phyloP scores from a whole-genome alignment of 257 asterid genomes.

The Ballota nigra region DNA sequence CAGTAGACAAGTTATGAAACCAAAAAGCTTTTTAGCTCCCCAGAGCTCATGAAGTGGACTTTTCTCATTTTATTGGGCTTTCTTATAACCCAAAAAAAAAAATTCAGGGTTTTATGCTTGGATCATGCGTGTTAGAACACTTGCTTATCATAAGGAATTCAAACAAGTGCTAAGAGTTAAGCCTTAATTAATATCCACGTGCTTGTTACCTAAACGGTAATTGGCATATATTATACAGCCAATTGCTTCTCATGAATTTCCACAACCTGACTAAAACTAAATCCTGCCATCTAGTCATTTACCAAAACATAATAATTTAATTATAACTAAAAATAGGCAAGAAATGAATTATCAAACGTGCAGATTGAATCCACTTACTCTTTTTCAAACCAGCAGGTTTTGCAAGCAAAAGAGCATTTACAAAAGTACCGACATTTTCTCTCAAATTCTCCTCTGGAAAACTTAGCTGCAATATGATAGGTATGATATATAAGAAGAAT shows the following conservation, averaged over 20 bases:
- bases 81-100: not conserved
- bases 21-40: no score
- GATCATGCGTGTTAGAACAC: not conserved
- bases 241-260: not conserved
- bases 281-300: not conserved
- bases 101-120: not conserved
- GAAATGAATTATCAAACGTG: not conserved
- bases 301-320: not conserved
- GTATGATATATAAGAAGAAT: conserved; percentile 12
- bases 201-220: not conserved
- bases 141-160: not conserved
- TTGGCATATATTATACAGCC: not conserved
- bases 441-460: conserved; percentile 74
- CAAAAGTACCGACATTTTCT: conserved; percentile 89
- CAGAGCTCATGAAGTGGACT: not conserved
- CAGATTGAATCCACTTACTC: conserved; percentile 55
- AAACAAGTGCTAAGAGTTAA: not conserved
- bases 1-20: no score
- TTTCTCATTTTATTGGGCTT: not conserved
- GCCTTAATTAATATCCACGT: no score
- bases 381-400: conserved; percentile 93
- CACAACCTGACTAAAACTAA: not conserved
- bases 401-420: conserved; percentile 81
- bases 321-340: conserved; percentile 7
- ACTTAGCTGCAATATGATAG: conserved; percentile 54